Base-by-base conservation (phyloP, 495 filamentous ascomycete species). In the Neurospora tetraspora region DNA sequence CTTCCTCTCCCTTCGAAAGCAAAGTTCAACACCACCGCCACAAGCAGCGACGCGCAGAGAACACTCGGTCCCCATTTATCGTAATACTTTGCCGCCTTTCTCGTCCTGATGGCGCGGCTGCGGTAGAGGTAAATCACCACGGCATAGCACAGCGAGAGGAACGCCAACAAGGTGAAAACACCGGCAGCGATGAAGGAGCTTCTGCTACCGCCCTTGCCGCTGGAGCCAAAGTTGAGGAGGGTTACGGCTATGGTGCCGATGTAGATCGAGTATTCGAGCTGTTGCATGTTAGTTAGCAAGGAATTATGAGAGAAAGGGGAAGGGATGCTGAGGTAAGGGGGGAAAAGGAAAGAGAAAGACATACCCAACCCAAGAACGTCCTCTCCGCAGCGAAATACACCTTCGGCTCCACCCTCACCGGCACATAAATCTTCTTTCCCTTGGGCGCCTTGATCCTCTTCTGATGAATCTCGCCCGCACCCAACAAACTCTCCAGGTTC, bases 331-430 rank as follows among this genome's bases (percentile, higher is more conserved):
- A 40, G 39, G 39, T 8, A 27, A 27, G 27, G 31, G 31, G 31
- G 31, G 2, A 34, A 34, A 0, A 53, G 47, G 11, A 71, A 61
- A 23, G 23, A 27, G 16, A 59, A 65, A 8, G 5, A 81, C 86
- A 78, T 82, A 90, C 88, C 96, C 96, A 99, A 43, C 93, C 92
- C 74, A 99, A 87, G 82, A 97, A 99, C 14, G 96, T 99, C 73
- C 96, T 89, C 79, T 99, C 96, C 9, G 93, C 94, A 34, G 96
- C 96, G 76, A 99, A 97, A 81, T 94, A 96, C 73, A 99, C 96
- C 81, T 99, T 99, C 4, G 96, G 96, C 82, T 99, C 96, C 68
- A 99, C 94, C 70, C 96, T 89, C 59, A 98, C 91, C 38, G 94
- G 96, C 31, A 99, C 95, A 74, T 97, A 93, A 76, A 99, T 99